phyloP scores from a whole-genome alignment of 305 asterid species.

The Fraxinus platypoda region DNA sequence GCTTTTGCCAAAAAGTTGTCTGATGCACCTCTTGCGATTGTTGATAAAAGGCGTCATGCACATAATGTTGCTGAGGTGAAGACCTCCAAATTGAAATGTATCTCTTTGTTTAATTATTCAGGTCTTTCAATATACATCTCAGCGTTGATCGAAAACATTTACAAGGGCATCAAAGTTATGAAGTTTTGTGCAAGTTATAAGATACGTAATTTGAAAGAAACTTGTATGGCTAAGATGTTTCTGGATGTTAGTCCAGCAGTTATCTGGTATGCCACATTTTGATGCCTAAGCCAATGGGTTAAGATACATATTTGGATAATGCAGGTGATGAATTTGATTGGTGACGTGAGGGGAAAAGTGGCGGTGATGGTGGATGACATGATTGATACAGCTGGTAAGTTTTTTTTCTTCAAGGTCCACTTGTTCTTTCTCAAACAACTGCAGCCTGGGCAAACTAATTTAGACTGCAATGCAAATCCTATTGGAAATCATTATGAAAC shows the following conservation, averaged over 20 bases:
- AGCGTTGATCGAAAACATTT: slow-evolving; percentile 6
- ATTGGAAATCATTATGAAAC: background rate
- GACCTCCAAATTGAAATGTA: slow-evolving; percentile 23
- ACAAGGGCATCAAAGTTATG: slow-evolving; percentile 13
- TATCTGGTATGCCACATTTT: background rate
- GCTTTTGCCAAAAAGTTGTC: slow-evolving; percentile 92
- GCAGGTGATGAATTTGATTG: slow-evolving; percentile 98
- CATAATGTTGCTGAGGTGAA: slow-evolving; percentile 94
- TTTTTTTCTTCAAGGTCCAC: slow-evolving; percentile 12
- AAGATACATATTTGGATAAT: slow-evolving; percentile 20
- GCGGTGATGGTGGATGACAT: slow-evolving; percentile 99
- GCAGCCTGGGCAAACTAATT: background rate
- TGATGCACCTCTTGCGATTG: slow-evolving; percentile 95
- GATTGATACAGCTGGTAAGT: slow-evolving; percentile 96
- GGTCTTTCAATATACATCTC: slow-evolving; percentile 10
- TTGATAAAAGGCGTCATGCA: slow-evolving; percentile 91
- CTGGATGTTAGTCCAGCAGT: slow-evolving; percentile 2
- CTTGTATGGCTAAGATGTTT: background rate
- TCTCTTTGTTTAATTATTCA: slow-evolving; percentile 20
- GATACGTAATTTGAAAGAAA: slow-evolving; percentile 11
- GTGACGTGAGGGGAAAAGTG: slow-evolving; percentile 91
- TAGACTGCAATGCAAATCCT: background rate
- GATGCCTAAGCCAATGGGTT: background rate
- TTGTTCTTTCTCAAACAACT: background rate
- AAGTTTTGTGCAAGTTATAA: slow-evolving; percentile 4